Base-by-base conservation (phyloP, 345 rosid species). In the Punica granatum region DNA sequence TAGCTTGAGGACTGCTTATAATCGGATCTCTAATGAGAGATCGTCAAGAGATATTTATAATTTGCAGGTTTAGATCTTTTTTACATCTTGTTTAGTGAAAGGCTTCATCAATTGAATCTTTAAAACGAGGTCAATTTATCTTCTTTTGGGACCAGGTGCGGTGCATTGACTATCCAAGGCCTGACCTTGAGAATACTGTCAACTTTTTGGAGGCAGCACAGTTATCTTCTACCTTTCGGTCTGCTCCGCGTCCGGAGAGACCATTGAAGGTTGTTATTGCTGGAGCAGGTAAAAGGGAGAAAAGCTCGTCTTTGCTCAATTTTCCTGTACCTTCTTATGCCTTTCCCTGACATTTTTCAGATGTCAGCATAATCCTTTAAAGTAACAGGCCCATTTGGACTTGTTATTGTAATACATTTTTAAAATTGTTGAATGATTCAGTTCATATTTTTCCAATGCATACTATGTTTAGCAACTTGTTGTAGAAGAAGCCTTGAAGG, bases 161-260 rank as follows among this genome's bases (percentile, higher is more conserved):
- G 70, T 93, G 96, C 71, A 79, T 90, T 70, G 96, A 93, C 82
- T 84, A 81, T 41, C 96, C 89, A 72, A 82, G 97, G 63, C 97
- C 96, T 3, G 94, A 93, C 75, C 79, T 93, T 64, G 97, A 93
- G 46, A 86, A 72, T 59, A 85, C 92, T 5, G 77, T 72, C 14
- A 90, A 87, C 76, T 93, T 90, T 78, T 76, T 93, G 76, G 97
- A 90, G 80, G 97, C 97, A 69, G 94, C 98, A 7, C 78, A 79
- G 72, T 74, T 93, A 16, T 90, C 97, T 67, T 77, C 97, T 36
- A 74, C 86, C 43, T 93, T 93, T 70, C 85, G 82, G 33, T 66
- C 84, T 71, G 78, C 88, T 51, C 78, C 91, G 33, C 88, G 80
- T 69, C 96, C 97, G 8, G 39, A 72, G 21, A 89, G 85, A 72